Evolutionary conservation across 306 rosid genomes (phyloP), one percentile per base, ranked within the genome.

Genomic region (Prunus dulcis): DNA sequence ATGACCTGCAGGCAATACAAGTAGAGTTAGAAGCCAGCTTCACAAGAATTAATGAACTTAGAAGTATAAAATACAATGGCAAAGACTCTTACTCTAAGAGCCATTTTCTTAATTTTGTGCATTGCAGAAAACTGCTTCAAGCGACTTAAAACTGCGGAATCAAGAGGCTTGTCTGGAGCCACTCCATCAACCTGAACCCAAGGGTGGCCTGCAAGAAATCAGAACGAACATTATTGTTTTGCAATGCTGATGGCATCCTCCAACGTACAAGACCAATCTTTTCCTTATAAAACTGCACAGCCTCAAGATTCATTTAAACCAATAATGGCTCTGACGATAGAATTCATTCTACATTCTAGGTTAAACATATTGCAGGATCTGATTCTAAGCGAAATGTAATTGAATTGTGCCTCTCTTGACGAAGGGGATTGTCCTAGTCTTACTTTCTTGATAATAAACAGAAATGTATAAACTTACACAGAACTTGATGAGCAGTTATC

Each of bases 51-150:
- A 3, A 12, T 60, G 7, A 5, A 67, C 25, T 78, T 73, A 17
- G 32, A 19, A 17, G 34, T 28, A 55, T 17, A 27, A 13, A 55
- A 57, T 49, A 4, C 19, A 71, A 60, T n/a, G 4, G 17, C 64
- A 20, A 65, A 38, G 72, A 90, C 91, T 38, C 43, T 69, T 84
- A 94, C 98, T 84, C 95, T 90, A 12, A 92, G 95, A 81, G 93
- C 98, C 93, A 94, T 90, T 87, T 88, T 94, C 85, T 94, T 93
- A 64, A 93, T 88, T 76, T 88, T 93, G 92, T 88, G 84, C 97
- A 89, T 91, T 12, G 96, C 96, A 78, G 93, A 82, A 78, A 93
- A 91, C 83, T 90, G 96, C 77, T 91, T 91, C 81, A 93, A 75
- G 64, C 96, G 97, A 86, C 85, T 91, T 76, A 93, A 84, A 77